These are phyloP conservation scores for Hondaea fermentalgiana DNA, from an alignment of 108 stramenopile species.

Conservation along the genomic window DNA sequence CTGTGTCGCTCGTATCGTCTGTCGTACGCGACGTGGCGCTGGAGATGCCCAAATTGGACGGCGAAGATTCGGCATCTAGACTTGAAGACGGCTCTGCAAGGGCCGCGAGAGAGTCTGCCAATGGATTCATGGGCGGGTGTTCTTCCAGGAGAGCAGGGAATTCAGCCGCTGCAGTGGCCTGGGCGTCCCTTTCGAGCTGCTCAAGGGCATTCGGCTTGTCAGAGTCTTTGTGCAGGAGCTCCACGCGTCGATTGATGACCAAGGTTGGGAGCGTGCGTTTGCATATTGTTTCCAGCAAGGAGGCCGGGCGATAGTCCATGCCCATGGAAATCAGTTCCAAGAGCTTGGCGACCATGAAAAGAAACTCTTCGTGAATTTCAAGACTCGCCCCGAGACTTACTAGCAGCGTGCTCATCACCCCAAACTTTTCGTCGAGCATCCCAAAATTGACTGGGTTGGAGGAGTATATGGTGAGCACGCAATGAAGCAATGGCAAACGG, in stretches of 20 bases:
- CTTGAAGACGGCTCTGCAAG: background rate
- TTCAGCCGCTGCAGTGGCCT: background rate
- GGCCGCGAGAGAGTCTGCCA: background rate
- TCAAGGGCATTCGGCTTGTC: background rate
- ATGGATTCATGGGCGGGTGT: background rate
- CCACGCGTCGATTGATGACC: background rate
- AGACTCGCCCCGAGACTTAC: background rate
- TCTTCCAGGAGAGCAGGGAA: background rate
- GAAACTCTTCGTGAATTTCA: background rate
- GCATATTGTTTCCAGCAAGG: background rate
- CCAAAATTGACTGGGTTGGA: conserved; percentile 16
- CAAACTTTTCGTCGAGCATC: conserved; percentile 14
- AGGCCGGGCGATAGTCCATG: conserved; percentile 3
- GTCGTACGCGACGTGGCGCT: background rate
- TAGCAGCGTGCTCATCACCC: background rate
- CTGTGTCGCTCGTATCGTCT: background rate
- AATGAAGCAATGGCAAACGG: background rate
- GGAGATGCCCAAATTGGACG: background rate
- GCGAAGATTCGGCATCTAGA: background rate
- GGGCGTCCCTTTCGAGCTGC: background rate
- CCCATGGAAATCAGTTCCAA: conserved; percentile 7
- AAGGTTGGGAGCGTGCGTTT: background rate
- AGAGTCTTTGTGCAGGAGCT: background rate
- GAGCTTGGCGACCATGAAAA: conserved; percentile 11
- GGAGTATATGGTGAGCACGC: background rate